Percentiles rank a stretch among this genome's conserved stretches.
phyloP scores from a whole-genome alignment of 2,329 filamentous ascomycete genomes.

The Colletotrichum noveboracense region DNA sequence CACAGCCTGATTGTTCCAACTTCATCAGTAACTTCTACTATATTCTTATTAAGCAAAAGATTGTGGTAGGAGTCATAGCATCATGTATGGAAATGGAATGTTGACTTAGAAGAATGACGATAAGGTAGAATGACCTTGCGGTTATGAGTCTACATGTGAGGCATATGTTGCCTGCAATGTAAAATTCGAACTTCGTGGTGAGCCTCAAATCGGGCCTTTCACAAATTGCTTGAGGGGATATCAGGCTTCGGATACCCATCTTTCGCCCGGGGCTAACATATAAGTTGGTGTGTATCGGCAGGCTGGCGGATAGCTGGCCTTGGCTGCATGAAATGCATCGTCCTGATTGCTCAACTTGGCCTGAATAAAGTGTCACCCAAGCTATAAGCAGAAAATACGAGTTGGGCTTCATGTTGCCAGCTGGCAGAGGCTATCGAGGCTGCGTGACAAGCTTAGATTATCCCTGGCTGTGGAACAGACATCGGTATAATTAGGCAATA shows the following conservation, averaged over 20 bases:
- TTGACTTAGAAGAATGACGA: neutral
- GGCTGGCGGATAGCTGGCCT: neutral
- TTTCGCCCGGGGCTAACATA: neutral
- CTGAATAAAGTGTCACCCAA: neutral
- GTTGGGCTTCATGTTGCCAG: too few species aligned
- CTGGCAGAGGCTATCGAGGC: neutral
- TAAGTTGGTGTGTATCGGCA: neutral
- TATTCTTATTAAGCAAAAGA: neutral
- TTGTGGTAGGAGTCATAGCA: accelerated
- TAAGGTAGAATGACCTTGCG: too few species aligned
- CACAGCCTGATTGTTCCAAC: neutral
- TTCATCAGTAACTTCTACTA: neutral
- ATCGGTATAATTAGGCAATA: too few species aligned
- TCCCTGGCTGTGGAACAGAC: too few species aligned
- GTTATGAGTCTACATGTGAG: neutral
- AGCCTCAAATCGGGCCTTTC: neutral
- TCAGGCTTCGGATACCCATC: neutral
- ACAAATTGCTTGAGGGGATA: neutral
- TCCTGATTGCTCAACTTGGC: neutral
- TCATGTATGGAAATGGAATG: neutral
- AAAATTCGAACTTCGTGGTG: too few species aligned
- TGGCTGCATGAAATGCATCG: neutral
- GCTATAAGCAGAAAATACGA: neutral
- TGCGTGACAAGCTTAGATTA: too few species aligned
- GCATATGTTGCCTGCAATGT: too few species aligned